A percentile compares a stretch with the other conserved stretches of the same genome.
These are phyloP conservation scores for Pleurotus djamor DNA, from an alignment of 768 basidiomycete genomes.

Conservation along the genomic window DNA sequence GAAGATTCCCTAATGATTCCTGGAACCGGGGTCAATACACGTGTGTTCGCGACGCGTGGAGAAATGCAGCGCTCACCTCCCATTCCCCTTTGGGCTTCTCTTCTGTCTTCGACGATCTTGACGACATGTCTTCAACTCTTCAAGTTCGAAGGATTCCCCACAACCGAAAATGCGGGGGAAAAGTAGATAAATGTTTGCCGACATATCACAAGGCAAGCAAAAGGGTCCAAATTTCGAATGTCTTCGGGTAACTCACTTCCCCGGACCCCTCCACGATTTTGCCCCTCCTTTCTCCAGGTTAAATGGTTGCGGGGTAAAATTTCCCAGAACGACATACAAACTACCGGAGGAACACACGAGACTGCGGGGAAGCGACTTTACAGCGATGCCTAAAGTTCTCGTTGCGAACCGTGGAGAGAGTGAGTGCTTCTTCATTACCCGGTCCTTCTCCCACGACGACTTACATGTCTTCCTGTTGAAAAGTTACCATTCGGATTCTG, in stretches of 20 bases:
- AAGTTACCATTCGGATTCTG: constrained; percentile 89
- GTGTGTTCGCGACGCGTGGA: neutral
- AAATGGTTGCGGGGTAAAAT: neutral
- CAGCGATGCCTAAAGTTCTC: constrained; percentile 57
- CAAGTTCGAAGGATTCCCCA: neutral
- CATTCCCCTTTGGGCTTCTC: constrained; percentile 4
- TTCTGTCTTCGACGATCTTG: neutral
- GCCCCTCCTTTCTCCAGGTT: neutral
- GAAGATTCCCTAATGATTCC: constrained; percentile 26
- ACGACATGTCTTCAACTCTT: neutral
- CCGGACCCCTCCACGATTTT: neutral
- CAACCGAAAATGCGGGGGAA: neutral
- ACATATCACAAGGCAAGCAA: constrained; percentile 5
- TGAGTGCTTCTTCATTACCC: constrained; percentile 19
- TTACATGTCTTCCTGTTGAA: neutral
- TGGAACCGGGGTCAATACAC: constrained; percentile 3
- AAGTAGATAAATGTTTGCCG: neutral
- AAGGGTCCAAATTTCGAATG: neutral
- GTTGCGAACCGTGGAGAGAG: constrained; percentile 78
- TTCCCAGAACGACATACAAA: neutral
- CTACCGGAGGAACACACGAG: neutral
- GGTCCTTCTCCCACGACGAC: constrained; percentile 17
- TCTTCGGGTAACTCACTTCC: neutral
- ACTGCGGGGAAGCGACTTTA: no score
- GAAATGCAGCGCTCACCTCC: constrained; percentile 2